A percentile compares a stretch with the other conserved stretches of the same genome.
Conservation (phyloP, 2,329 filamentous ascomycete genomes). For the Neobulgaria alba region DNA sequence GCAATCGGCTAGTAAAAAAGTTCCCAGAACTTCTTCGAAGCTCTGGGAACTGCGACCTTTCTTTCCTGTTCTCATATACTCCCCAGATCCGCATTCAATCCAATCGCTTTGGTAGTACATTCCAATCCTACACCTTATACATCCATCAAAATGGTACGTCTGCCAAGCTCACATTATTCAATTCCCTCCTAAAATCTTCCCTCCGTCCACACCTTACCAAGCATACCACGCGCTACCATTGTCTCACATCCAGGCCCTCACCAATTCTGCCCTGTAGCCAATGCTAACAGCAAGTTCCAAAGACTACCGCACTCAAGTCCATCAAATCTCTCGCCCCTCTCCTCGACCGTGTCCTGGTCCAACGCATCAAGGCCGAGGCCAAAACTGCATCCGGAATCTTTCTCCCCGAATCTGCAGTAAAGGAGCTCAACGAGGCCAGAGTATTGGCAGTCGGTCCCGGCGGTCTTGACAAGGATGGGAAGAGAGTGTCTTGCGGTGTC, state of each 20-base stretch:
- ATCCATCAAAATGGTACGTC: neutral
- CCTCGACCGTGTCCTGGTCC: constrained; percentile 94
- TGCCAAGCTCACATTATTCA: no score
- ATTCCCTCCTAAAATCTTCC: no score
- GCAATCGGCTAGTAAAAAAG: neutral
- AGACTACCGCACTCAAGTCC: constrained; percentile 76
- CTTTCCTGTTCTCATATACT: no score
- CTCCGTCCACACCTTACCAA: no score
- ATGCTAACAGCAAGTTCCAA: neutral
- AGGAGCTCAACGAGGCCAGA: constrained; percentile 97
- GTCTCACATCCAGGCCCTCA: no score
- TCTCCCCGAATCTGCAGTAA: constrained; percentile 91
- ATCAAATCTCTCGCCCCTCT: constrained; percentile 93
- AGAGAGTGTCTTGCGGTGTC: constrained; percentile 79
- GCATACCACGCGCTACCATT: no score
- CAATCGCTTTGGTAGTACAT: neutral
- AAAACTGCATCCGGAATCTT: constrained; percentile 97
- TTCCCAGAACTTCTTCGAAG: constrained; percentile 1
- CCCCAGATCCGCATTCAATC: no score
- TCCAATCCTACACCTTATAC: neutral
- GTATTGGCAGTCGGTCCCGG: constrained; percentile 93
- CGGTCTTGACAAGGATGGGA: constrained; percentile 76
- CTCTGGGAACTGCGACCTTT: neutral
- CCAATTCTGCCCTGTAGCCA: no score
- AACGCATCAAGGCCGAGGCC: constrained; percentile 93